Base-by-base conservation (phyloP, 2,329 filamentous ascomycete species). In the Neofusicoccum parvum region DNA sequence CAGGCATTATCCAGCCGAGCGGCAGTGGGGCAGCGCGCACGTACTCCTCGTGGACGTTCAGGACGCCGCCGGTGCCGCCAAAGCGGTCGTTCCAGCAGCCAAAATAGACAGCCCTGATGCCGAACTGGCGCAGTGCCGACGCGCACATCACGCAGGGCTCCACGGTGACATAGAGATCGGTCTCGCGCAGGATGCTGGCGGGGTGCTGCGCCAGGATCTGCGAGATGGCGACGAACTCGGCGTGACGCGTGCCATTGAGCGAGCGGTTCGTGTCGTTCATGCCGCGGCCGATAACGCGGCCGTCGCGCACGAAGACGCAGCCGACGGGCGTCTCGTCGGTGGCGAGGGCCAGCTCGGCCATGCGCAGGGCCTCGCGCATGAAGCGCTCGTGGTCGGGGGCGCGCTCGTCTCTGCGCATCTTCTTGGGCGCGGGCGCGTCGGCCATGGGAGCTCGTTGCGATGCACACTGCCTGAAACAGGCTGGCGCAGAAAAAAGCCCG, bases 71-170 rank as follows among this genome's bases (percentile, higher is more conserved):
- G 15, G 93, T 97, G 37, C 96, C 95, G 7, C 95, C 95, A 80
- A 99, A 99, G 66, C 96, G 92, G 80, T 99, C 95, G 77, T 99
- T 99, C 72, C 91, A 88, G 67, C 94, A 96, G 4, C 95, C 96
- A 78, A 95, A 99, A 78, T 94, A 98, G 37, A 99, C 95, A 70
- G 90, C 90, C 68, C 90, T 87, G 78, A 99, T 93, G 14, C 88
- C 87, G 69, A 96, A 90, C 78, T 99, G 96, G 60, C 93, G 88
- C 59, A 99, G 85, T 62, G 96, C 88, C 6, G 93, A 96, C 12
- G 95, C 95, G 76, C 95, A 99, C 95, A 99, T 99, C 80, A 99
- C 92, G 78, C 95, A 99, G 4, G 95, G 95, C 80, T 99, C 96
- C 63, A 99, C 94, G 0, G 95, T 99, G 56, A 99, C 95, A 78